Percentiles rank a stretch among this genome's conserved stretches.
phyloP scores from a whole-genome alignment of 805 yeast genomes.

The Allodekkera sacchari region DNA sequence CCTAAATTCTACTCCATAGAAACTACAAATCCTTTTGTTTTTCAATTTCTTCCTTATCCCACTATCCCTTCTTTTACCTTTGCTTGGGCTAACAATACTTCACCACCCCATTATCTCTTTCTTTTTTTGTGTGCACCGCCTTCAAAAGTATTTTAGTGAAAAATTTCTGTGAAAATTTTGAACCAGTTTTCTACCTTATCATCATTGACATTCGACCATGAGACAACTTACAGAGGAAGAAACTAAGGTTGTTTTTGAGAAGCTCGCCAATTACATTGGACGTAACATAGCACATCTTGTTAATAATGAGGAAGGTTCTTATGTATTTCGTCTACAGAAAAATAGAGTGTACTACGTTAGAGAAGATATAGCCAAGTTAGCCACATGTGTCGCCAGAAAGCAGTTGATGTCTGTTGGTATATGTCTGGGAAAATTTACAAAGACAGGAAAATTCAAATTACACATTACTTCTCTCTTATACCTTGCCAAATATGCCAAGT shows the following conservation, averaged over 20 bases:
- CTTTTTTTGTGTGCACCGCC: background rate
- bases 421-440: slow-evolving; percentile 94
- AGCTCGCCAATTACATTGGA: slow-evolving; percentile 94
- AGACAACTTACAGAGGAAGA: slow-evolving; percentile 96
- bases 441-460: slow-evolving; percentile 91
- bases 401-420: slow-evolving; percentile 89
- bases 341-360: slow-evolving; percentile 93
- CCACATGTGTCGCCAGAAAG: slow-evolving; percentile 84
- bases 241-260: slow-evolving; percentile 91
- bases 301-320: slow-evolving; percentile 80
- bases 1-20: too few species aligned
- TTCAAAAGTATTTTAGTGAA: background rate
- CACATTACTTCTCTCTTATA: slow-evolving; percentile 88
- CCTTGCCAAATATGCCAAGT: slow-evolving; percentile 80
- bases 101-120: slow-evolving; percentile 3
- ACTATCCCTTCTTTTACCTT: too few species aligned
- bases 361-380: slow-evolving; percentile 73
- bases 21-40: too few species aligned
- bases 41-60: too few species aligned
- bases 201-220: slow-evolving; percentile 46
- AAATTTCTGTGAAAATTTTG: background rate
- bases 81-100: too few species aligned
- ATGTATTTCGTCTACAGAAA: slow-evolving; percentile 91
- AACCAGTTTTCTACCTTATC: background rate
- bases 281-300: slow-evolving; percentile 83